Conservation (phyloP, 1,139 yeast genomes). For the Candida freyschussii region DNA sequence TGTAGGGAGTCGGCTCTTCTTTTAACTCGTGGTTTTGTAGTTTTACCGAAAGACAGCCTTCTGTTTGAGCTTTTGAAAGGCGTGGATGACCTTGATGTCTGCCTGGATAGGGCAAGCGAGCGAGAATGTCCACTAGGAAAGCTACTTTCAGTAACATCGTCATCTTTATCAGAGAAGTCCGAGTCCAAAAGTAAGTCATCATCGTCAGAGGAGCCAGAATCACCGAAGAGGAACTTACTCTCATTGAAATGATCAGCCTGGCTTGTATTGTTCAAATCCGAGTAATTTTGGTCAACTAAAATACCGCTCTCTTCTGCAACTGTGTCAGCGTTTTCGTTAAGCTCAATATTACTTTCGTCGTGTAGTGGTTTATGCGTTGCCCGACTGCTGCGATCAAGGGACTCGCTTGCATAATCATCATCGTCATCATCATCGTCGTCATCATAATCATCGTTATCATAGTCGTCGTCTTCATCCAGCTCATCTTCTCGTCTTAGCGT, state of each 20-base stretch:
- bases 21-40: slow-evolving; percentile 13
- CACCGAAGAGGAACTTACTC: slow-evolving; percentile 20
- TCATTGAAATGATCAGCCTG: slow-evolving; percentile 9
- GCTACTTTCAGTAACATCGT: slow-evolving; percentile 10
- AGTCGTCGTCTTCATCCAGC: slow-evolving; percentile 10
- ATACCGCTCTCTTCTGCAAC: slow-evolving; percentile 19
- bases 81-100: slow-evolving; percentile 23
- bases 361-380: slow-evolving; percentile 4
- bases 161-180: slow-evolving; percentile 32
- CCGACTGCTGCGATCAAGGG: slow-evolving; percentile 11
- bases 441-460: slow-evolving; percentile 15
- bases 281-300: slow-evolving; percentile 22
- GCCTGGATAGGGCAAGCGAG: too few species aligned
- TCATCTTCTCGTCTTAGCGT: slow-evolving; percentile 1
- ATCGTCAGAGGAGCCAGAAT: slow-evolving; percentile 30
- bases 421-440: slow-evolving; percentile 15
- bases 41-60: slow-evolving; percentile 21
- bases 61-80: slow-evolving; percentile 26
- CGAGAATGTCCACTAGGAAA: slow-evolving; percentile 6
- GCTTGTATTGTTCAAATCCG: slow-evolving; percentile 18
- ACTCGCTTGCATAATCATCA: slow-evolving; percentile 13
- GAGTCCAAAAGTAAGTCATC: slow-evolving; percentile 35
- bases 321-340: slow-evolving; percentile 14
- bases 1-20: slow-evolving; percentile 18
- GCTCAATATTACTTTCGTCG: slow-evolving; percentile 9